Percentiles rank a stretch among this genome's conserved stretches.
Conservation (phyloP, 148 eudicot species). For the Diospyros kaki region DNA sequence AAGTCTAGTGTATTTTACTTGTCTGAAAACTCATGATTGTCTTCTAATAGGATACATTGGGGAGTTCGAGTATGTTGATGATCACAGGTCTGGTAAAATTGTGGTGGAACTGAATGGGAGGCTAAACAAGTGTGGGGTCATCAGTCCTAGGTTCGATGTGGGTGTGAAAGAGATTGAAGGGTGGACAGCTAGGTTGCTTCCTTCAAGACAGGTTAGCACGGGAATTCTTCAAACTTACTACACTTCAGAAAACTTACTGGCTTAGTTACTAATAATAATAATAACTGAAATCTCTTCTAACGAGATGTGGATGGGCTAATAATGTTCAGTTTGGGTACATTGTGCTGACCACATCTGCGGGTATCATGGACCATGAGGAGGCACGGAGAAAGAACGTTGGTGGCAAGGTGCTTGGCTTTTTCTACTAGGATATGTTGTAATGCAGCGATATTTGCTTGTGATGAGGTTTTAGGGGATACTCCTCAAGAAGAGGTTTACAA, state of each 20-base stretch:
- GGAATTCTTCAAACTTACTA: not conserved
- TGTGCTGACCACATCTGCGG: constrained; percentile 32
- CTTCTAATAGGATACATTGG: constrained; percentile 67
- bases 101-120: constrained; percentile 57
- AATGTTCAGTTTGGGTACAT: constrained; percentile 46
- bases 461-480: too few relatives aligned
- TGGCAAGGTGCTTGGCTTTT: too few relatives aligned
- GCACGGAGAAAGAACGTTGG: constrained; percentile 70
- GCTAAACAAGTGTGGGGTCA: too few relatives aligned
- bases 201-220: constrained; percentile 73
- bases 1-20: not conserved
- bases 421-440: constrained; percentile 64
- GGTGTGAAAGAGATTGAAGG: constrained; percentile 81
- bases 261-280: not conserved
- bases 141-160: constrained; percentile 66
- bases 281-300: too few relatives aligned
- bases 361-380: constrained; percentile 73
- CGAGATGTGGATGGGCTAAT: not conserved
- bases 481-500: too few relatives aligned
- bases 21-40: not conserved
- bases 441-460: too few relatives aligned
- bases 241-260: not conserved
- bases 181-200: constrained; percentile 84
- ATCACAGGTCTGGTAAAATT: constrained; percentile 90
- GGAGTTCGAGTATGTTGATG: constrained; percentile 87